phyloP scores from a whole-genome alignment of 2,329 filamentous ascomycete genomes.

The Anthostomella pinea region DNA sequence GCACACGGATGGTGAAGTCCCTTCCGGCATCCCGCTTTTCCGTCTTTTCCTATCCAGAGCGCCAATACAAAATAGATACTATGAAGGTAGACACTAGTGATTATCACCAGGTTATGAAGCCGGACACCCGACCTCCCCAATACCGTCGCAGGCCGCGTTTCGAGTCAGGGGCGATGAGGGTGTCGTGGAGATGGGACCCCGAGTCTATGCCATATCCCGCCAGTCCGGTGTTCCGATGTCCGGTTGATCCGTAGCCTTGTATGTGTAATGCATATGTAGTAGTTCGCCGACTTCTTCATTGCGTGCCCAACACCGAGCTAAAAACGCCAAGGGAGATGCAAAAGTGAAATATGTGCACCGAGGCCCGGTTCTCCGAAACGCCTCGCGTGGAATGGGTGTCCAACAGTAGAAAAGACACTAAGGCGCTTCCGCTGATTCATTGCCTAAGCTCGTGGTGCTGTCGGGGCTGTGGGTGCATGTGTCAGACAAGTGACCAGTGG shows the following conservation, averaged over 20 bases:
- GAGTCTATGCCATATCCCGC: slow-evolving; percentile 24
- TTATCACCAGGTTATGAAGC: slow-evolving; percentile 18
- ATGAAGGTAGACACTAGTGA: slow-evolving; percentile 25
- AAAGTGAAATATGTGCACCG: slow-evolving; percentile 18
- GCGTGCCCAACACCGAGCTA: slow-evolving; percentile 16
- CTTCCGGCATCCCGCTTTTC: too few relatives aligned
- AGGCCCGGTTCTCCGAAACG: slow-evolving; percentile 13
- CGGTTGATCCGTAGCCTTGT: slow-evolving; percentile 21
- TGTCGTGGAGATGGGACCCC: too few relatives aligned
- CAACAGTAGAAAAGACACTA: slow-evolving; percentile 19
- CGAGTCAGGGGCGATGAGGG: too few relatives aligned
- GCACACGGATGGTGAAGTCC: background rate
- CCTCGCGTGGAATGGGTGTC: slow-evolving; percentile 16
- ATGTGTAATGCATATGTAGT: slow-evolving; percentile 24
- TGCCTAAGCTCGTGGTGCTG: background rate
- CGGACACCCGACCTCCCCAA: too few relatives aligned
- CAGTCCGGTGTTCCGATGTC: slow-evolving; percentile 14
- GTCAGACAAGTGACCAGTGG: slow-evolving; percentile 15
- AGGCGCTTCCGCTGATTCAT: background rate
- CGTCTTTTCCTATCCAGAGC: slow-evolving; percentile 7
- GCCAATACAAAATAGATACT: slow-evolving; percentile 16
- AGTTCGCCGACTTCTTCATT: slow-evolving; percentile 16
- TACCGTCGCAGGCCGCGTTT: too few relatives aligned
- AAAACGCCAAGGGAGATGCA: slow-evolving; percentile 17
- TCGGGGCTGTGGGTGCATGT: slow-evolving; percentile 1